Evolutionary conservation across 1,284 basidiomycete genomes (phyloP).

Genomic region (Flammula alnicola): DNA sequence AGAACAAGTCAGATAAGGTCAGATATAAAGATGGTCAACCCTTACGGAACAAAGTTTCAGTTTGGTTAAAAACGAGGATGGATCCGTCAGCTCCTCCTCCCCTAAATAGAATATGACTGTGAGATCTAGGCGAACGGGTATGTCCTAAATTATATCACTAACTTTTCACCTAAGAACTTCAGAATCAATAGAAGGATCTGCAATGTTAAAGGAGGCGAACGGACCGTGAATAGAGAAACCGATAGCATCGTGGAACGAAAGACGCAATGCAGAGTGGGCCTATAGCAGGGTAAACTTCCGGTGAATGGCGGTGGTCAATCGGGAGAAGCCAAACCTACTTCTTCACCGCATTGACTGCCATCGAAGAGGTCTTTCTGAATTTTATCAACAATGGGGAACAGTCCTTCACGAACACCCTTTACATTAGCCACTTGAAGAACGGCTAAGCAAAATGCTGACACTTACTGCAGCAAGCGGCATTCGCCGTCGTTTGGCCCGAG

Average conservation of each 20-base stretch:
- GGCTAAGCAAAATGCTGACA: too few species aligned
- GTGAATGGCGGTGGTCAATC: not conserved
- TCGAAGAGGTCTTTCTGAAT: conserved; percentile 42
- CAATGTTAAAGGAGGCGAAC: too few species aligned
- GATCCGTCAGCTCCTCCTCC: conserved; percentile 42
- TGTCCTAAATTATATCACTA: conserved; percentile 4
- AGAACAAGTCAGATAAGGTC: not conserved
- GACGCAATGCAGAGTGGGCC: conserved; percentile 42
- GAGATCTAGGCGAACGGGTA: not conserved
- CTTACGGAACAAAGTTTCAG: conserved; percentile 32
- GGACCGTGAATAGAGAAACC: conserved; percentile 39
- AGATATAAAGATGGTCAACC: not conserved
- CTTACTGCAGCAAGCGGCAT: conserved; percentile 40
- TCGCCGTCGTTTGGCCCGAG: conserved; percentile 35
- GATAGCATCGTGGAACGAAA: conserved; percentile 50
- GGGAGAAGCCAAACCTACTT: conserved; percentile 23
- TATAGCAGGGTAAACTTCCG: not conserved
- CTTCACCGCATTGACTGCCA: conserved; percentile 40
- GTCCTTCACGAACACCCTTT: too few species aligned
- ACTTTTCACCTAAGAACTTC: conserved; percentile 17
- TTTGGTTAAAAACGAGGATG: conserved; percentile 35
- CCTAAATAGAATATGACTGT: conserved; percentile 4
- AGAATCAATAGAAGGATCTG: too few species aligned
- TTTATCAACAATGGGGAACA: conserved; percentile 39
- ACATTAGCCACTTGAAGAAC: too few species aligned